Conservation (phyloP, 495 filamentous ascomycete species). For the Extremus antarcticus region DNA sequence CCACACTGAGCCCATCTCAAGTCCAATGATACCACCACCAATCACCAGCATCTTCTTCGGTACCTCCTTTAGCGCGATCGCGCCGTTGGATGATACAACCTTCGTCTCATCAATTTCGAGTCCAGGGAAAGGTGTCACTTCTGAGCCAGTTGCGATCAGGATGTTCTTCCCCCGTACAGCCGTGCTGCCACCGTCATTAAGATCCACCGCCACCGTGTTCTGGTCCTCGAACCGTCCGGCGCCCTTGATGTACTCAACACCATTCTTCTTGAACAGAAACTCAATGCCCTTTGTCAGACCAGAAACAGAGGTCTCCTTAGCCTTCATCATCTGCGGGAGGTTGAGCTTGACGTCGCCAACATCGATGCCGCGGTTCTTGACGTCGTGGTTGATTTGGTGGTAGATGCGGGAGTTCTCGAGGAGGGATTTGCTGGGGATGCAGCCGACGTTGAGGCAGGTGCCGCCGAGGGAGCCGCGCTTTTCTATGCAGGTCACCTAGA, state of each 20-base stretch:
- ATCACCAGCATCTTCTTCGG: constrained; percentile 98
- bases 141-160: constrained; percentile 88
- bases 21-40: constrained; percentile 94
- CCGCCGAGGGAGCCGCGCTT: constrained; percentile 92
- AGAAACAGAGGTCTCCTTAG: constrained; percentile 82
- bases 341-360: constrained; percentile 96
- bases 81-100: constrained; percentile 91
- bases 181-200: constrained; percentile 81
- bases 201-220: constrained; percentile 82
- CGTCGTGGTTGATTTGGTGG: constrained; percentile 94
- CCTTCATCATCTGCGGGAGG: constrained; percentile 90
- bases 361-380: constrained; percentile 91
- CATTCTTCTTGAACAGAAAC: constrained; percentile 97
- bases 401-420: constrained; percentile 99
- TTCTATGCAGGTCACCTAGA: constrained; percentile 90
- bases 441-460: constrained; percentile 97
- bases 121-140: constrained; percentile 92
- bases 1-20: constrained; percentile 99
- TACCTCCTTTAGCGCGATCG: constrained; percentile 75
- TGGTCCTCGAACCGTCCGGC: constrained; percentile 76
- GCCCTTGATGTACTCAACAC: constrained; percentile 92
- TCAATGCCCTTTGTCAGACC: constrained; percentile 94
- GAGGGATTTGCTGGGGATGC: constrained; percentile 97
- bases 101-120: constrained; percentile 94
- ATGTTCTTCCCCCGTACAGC: constrained; percentile 87